Base-by-base conservation (phyloP, 495 filamentous ascomycete genomes). In the Melanomma pulvis-pyrius region DNA sequence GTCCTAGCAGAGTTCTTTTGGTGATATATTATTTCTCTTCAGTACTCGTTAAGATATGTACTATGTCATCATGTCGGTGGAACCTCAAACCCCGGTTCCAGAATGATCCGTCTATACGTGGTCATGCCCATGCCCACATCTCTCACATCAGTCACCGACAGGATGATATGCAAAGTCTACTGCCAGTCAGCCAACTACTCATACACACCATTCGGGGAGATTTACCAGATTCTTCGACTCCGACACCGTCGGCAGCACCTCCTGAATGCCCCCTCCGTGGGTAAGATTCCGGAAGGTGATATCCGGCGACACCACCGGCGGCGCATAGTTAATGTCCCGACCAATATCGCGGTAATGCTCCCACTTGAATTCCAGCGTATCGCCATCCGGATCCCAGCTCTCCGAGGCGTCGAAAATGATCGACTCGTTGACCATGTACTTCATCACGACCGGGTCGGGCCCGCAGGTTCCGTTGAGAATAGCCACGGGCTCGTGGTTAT, bases 371-470 rank as follows among this genome's bases (percentile, higher is more conserved):
- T 5, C n/a, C 48, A 51, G 17, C 5, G 21, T 19, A 51, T 51
- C 48, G 19, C 48, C 22, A 26, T 51, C 48, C 11, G 48, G 48
- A 24, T 51, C 48, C 48, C 48, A 51, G 15, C 48, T 51, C 22
- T 25, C 11, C 22, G 8, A 6, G 3, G 48, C 48, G 22, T 51
- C 48, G 21, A 51, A n/a, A 2, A 51, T 24, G 4, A 51, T 4
- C 11, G 48, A 9, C 22, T 51, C 19, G 48, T 29, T 29, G 21
- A 25, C 22, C 22, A 32, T 8, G 52, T 55, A 55, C 19, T 3
- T 55, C 5, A 55, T 11, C 25, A 26, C 52, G 4, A 55, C 5
- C 1, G 25, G 26, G 6, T 30, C 52, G 3, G 30, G 52, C 21
- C 52, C 30, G 21, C 52, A 55, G 4, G 52, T 32, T 9, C 30